Evolutionary conservation across 129 eudicot genomes (phyloP), one percentile per base, ranked within the genome.

Genomic region (Chrysanthemum makinoi): DNA sequence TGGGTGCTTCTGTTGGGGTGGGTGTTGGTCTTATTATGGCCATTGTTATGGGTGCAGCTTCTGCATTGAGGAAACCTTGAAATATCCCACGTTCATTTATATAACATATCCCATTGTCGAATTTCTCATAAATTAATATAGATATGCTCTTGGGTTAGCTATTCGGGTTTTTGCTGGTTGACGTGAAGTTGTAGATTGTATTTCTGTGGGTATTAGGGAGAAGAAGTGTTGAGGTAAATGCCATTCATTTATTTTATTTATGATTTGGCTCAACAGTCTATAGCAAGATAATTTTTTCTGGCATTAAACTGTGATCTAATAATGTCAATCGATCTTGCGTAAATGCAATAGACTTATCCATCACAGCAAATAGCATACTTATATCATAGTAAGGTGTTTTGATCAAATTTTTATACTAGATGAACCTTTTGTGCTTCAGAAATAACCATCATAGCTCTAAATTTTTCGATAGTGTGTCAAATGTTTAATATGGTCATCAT

Each of bases 11-110:
- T 11, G 77, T 94, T 46, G 98, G 98, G 64, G 98, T 96, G 15
- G 97, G 98, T 68, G 83, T 94, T 65, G 98, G 98, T 20, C 54
- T 94, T 62, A 77, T 94, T 47, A 79, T 94, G 87, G 98, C 98
- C 20, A 89, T 94, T 74, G 98, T 90, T 51, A 78, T 94, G 96
- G 98, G 98, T 72, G 98, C 98, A 28, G 98, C 96, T 62, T 94
- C 98, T 54, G 97, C 96, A 67, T 79, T 89, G 85, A 89, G 98
- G 81, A 94, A 94, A 83, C 98, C 98, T 33, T 94, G 84, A 89
- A 26, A 55, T n/a, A 70, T 35, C 46, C 49, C 70, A 39, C 46
- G 52, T 43, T 15, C 16, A 57, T 4, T 35, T 52, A 54, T 72
- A 60, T 9, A 43, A 43, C 52, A 14, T 30, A 22, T 64, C 46